Evolutionary conservation across 1,284 basidiomycete species (phyloP).

Genomic region (Papiliotrema nemorosa): DNA sequence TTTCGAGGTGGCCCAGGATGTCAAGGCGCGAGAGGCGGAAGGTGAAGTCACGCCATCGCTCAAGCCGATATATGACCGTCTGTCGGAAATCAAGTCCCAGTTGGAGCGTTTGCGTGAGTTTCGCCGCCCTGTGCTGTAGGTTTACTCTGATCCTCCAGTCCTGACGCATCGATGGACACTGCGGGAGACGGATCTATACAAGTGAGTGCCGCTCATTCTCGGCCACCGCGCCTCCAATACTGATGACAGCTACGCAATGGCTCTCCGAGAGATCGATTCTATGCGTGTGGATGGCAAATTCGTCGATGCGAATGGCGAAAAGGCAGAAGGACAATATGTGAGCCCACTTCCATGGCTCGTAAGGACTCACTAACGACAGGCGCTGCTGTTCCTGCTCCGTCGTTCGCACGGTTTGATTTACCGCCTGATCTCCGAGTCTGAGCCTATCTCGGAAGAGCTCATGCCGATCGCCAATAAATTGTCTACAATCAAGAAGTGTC

Average conservation of each 20-base stretch:
- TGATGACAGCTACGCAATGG: conserved; percentile 85
- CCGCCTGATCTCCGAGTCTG: conserved; percentile 88
- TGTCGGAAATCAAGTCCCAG: conserved; percentile 70
- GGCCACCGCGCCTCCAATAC: too few species aligned
- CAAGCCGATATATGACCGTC: conserved; percentile 91
- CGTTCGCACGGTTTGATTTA: conserved; percentile 97
- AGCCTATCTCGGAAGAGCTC: conserved; percentile 96
- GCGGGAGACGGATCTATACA: conserved; percentile 92
- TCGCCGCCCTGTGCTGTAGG: neutral
- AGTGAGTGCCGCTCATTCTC: too few species aligned
- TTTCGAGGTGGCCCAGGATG: conserved; percentile 95
- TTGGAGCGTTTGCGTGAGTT: conserved; percentile 42
- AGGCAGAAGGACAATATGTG: conserved; percentile 50
- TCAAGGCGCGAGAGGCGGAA: conserved; percentile 88
- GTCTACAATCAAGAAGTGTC: conserved; percentile 89
- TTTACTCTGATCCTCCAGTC: conserved; percentile 48
- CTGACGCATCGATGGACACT: conserved; percentile 97
- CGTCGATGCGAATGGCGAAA: conserved; percentile 87
- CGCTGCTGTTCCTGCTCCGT: conserved; percentile 83
- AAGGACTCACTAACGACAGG: conserved; percentile 53
- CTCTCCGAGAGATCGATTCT: conserved; percentile 93
- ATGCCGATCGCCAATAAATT: conserved; percentile 96
- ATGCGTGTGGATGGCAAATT: conserved; percentile 97
- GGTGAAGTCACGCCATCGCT: conserved; percentile 83
- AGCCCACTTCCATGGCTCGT: neutral